Evolutionary conservation across 2,329 filamentous ascomycete genomes (phyloP), one percentile per base, ranked within the genome.

Genomic region (Nigrograna mackinnonii): DNA sequence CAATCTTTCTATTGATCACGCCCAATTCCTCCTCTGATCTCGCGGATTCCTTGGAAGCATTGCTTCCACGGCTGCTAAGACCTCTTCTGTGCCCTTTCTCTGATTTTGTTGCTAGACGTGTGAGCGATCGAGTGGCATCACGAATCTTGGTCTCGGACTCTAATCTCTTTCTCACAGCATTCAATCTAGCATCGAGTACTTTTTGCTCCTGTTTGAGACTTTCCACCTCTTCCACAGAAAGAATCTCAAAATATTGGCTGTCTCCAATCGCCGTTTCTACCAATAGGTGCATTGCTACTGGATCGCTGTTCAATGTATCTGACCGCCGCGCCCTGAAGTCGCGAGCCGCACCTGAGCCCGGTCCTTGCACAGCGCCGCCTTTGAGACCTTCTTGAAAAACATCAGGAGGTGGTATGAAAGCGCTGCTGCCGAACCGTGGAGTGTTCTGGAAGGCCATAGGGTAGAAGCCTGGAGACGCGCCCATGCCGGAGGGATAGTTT

Each of bases 191-290:
- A 19, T 80, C 78, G 37, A 97, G 71, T 24, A 83, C 76, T 44
- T 83, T 80, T 49, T 85, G 82, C 73, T 96, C 89, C 67, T 91
- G 95, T 77, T 97, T 99, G 58, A 97, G 72, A 35, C 83, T 80
- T 53, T 97, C 94, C 21, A 96, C 86, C 70, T 97, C 91, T 64
- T 96, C 91, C 55, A 92, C 88, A 0, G 91, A 89, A 47, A 99
- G 68, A 18, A 99, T 85, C 62, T 92, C 85, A 66, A 85, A 99
- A 56, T 84, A 76, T 61, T 85, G 86, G 73, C 91, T 95, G 70
- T 99, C 94, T 46, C 85, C 82, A 46, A 99, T 82, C 16, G 94
- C 94, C 16, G 90, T 97, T 73, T 97, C 92, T 48, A 94, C 91
- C 44, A 99, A 80, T 35, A 99, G 75, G 67, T 97, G 95, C 66